These are phyloP conservation scores for Medicago arabica DNA, from an alignment of 306 rosid species.

Conservation along the genomic window DNA sequence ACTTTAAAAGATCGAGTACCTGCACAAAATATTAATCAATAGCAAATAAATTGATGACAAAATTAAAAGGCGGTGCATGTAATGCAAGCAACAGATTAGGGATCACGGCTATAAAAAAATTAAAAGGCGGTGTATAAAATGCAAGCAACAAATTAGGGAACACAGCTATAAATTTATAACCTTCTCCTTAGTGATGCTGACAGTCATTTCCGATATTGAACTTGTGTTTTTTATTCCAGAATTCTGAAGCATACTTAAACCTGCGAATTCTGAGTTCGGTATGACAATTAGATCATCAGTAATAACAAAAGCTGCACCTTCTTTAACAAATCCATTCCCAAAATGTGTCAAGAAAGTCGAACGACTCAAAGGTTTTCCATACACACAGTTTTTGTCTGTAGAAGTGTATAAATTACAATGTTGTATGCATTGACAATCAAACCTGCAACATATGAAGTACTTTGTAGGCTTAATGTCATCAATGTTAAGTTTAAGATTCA, in stretches of 20 bases:
- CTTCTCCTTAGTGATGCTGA: not conserved
- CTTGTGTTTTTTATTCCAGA: not conserved
- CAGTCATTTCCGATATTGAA: not conserved
- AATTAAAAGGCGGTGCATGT: not conserved
- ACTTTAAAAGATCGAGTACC: conserved; percentile 1
- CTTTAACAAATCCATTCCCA: not conserved
- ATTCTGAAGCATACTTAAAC: not conserved
- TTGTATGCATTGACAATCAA: not conserved
- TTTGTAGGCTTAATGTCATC: not conserved
- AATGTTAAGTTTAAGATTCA: not conserved
- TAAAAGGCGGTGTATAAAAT: not conserved
- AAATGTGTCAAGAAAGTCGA: not conserved
- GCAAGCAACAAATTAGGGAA: not conserved
- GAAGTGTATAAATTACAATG: not conserved
- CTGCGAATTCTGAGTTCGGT: not conserved
- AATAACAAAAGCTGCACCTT: not conserved
- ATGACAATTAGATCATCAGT: not conserved
- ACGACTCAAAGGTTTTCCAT: not conserved
- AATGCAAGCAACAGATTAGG: too few relatives aligned
- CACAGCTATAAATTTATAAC: not conserved
- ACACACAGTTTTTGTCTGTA: too few relatives aligned
- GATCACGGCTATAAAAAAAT: too few relatives aligned
- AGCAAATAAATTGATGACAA: not conserved
- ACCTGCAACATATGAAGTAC: not conserved
- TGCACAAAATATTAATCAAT: not conserved